A percentile compares a stretch with the other conserved stretches of the same genome.
Evolutionary conservation across 1,284 basidiomycete genomes (phyloP).

Genomic region (Pseudozyma pruni): DNA sequence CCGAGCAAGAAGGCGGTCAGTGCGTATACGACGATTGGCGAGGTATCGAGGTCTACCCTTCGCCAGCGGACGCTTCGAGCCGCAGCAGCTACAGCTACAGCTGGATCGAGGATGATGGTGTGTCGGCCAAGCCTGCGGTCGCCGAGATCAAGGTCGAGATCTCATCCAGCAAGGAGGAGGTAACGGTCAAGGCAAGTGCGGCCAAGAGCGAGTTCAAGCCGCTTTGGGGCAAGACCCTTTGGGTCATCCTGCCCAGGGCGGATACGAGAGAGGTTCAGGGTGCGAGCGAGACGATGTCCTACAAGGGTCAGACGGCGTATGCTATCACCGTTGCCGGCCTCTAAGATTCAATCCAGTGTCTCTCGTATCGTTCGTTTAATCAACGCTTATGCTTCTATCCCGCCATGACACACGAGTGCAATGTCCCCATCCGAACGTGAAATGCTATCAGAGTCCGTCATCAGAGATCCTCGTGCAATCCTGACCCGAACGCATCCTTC

Average conservation of each 20-base stretch:
- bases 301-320: conserved; percentile 41
- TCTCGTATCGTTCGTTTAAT: neutral
- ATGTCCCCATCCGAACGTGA: no score
- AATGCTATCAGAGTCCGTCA: neutral
- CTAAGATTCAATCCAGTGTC: neutral
- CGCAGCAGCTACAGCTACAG: conserved; percentile 54
- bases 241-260: conserved; percentile 67
- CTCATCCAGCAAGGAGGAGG: conserved; percentile 47
- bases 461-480: conserved; percentile 12
- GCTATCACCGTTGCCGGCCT: conserved; percentile 36
- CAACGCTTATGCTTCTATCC: no score
- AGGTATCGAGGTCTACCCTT: conserved; percentile 69
- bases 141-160: conserved; percentile 66
- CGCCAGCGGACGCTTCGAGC: conserved; percentile 26
- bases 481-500: conserved; percentile 30
- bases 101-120: conserved; percentile 70
- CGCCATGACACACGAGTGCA: no score
- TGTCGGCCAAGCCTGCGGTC: conserved; percentile 64
- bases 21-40: conserved; percentile 69
- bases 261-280: conserved; percentile 59
- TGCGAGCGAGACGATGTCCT: conserved; percentile 23
- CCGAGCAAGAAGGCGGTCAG: conserved; percentile 67
- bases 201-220: conserved; percentile 65
- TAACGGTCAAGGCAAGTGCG: conserved; percentile 63
- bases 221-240: conserved; percentile 67